phyloP scores from a whole-genome alignment of 2,329 filamentous ascomycete species.

The Aspergillus pseudoviridinutans region DNA sequence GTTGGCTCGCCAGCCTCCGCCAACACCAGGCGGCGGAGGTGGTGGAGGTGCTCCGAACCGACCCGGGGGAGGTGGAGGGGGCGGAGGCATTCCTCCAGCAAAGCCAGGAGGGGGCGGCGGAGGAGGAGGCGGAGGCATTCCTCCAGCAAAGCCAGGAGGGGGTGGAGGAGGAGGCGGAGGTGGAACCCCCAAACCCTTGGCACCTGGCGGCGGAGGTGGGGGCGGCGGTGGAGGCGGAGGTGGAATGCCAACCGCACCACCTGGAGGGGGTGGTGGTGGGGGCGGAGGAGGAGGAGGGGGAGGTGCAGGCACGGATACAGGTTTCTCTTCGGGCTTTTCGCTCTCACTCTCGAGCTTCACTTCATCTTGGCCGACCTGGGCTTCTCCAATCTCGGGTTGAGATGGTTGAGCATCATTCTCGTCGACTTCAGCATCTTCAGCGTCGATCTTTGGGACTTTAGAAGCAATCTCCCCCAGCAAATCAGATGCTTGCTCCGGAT shows the following conservation, averaged over 20 bases:
- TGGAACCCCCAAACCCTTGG: too few relatives aligned
- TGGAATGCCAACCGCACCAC: too few relatives aligned
- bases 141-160: conserved; percentile 40
- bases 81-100: conserved; percentile 32
- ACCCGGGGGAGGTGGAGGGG: conserved; percentile 39
- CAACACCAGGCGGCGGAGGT: conserved; percentile 62
- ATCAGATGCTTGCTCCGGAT: conserved; percentile 59
- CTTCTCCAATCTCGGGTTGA: conserved; percentile 56
- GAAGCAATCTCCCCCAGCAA: conserved; percentile 68
- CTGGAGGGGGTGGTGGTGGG: conserved; percentile 50
- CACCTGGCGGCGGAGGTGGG: conserved; percentile 44
- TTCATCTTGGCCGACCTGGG: conserved; percentile 53
- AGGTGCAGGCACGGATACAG: conserved; percentile 22
- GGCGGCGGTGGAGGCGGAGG: conserved; percentile 51
- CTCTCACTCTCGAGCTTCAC: conserved; percentile 1
- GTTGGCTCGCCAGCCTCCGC: conserved; percentile 59
- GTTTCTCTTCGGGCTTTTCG: conserved; percentile 9
- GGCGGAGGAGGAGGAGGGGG: conserved; percentile 44
- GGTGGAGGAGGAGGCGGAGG: conserved; percentile 51
- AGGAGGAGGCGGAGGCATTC: conserved; percentile 46
- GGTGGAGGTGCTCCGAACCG: conserved; percentile 53
- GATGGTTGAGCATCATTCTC: conserved; percentile 59
- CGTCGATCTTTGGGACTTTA: conserved; percentile 72
- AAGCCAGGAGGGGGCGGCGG: conserved; percentile 43
- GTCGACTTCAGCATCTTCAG: conserved; percentile 17